Conservation (phyloP, 257 asterid genomes). For the Jacaranda mimosifolia region DNA sequence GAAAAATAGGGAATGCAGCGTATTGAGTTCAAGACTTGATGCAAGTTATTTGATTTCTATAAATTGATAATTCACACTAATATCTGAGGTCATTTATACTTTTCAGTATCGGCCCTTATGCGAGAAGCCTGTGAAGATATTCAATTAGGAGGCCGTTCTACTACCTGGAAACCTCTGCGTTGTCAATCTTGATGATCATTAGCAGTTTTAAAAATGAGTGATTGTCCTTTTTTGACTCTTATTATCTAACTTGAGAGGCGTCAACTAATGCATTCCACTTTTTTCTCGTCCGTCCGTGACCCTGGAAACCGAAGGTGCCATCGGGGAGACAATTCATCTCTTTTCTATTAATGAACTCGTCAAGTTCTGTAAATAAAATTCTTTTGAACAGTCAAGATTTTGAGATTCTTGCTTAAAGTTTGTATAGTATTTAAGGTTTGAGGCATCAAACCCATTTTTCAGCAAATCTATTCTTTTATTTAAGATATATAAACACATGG, state of each 20-base stretch:
- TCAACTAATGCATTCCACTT: too few species aligned
- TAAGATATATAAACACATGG: neutral
- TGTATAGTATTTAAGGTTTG: neutral
- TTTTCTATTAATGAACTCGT: too few species aligned
- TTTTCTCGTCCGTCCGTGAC: too few species aligned
- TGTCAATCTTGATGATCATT: neutral
- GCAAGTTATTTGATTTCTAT: neutral
- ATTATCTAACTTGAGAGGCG: too few species aligned
- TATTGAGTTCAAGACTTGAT: too few species aligned
- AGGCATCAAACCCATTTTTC: too few species aligned
- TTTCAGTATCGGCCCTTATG: slow-evolving; percentile 12
- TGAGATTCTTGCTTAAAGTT: neutral
- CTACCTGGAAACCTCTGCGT: neutral
- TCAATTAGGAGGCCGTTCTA: slow-evolving; percentile 5
- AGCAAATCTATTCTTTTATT: neutral
- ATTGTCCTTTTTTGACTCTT: too few species aligned
- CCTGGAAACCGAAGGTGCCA: too few species aligned
- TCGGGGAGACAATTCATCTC: too few species aligned
- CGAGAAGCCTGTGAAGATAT: slow-evolving; percentile 28
- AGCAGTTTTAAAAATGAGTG: neutral
- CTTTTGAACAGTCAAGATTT: neutral
- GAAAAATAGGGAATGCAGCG: too few species aligned
- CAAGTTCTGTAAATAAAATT: too few species aligned
- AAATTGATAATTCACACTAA: too few species aligned
- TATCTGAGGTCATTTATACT: neutral